Evolutionary conservation across 2,329 filamentous ascomycete genomes (phyloP).

Genomic region (Pestalotiopsis sp.): DNA sequence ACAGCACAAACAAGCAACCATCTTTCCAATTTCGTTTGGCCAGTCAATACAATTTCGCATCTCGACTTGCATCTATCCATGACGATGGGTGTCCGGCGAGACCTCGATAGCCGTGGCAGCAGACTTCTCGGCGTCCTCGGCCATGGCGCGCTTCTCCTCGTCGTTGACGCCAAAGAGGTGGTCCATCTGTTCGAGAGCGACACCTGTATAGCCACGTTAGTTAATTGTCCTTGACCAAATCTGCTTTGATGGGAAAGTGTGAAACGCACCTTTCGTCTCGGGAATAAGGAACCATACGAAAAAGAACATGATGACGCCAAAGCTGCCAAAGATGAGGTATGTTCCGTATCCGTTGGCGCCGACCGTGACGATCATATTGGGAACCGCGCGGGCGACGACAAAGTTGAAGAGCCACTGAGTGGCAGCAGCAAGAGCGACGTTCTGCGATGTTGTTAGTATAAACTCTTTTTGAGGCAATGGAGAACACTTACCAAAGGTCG

Average conservation of each 20-base stretch:
- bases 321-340: constrained; percentile 65
- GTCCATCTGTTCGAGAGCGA: constrained; percentile 62
- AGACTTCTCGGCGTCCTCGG: constrained; percentile 2
- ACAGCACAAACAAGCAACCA: neutral
- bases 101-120: neutral
- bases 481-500: constrained; percentile 25
- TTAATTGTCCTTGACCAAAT: no score
- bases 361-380: constrained; percentile 61
- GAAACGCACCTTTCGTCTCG: constrained; percentile 34
- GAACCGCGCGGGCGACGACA: constrained; percentile 64
- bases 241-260: no score
- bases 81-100: neutral
- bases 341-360: constrained; percentile 47
- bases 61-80: neutral
- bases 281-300: constrained; percentile 63
- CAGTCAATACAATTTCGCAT: neutral
- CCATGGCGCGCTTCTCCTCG: constrained; percentile 7
- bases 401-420: constrained; percentile 70
- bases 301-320: constrained; percentile 63
- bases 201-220: constrained; percentile 45
- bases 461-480: no score
- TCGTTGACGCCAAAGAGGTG: constrained; percentile 50
- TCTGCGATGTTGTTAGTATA: constrained; percentile 27
- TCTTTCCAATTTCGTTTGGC: neutral
- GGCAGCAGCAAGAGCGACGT: constrained; percentile 63